Evolutionary conservation across 164 flowering plant genomes (phyloP).

Genomic region (Stephania cephalantha): DNA sequence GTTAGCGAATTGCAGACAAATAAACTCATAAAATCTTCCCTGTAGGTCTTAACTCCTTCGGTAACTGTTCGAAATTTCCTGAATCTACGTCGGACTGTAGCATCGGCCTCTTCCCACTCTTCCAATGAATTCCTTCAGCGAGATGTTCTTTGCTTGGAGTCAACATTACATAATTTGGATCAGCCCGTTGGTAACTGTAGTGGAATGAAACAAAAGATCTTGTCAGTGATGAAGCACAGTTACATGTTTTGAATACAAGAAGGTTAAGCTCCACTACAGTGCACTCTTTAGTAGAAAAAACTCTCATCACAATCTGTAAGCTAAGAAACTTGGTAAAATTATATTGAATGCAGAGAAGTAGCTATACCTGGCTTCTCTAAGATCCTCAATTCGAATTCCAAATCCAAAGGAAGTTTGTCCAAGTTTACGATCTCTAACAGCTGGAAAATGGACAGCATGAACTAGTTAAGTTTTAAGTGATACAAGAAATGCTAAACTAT

Average conservation of each 20-base stretch:
- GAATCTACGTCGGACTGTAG: conserved; percentile 59
- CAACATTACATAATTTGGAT: conserved; percentile 87
- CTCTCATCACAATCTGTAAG: neutral
- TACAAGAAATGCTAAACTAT: neutral
- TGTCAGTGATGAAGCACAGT: neutral
- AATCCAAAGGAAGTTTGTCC: conserved; percentile 62
- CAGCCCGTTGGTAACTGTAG: conserved; percentile 84
- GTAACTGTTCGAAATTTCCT: conserved; percentile 56
- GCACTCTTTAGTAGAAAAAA: neutral
- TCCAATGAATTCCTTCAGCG: conserved; percentile 63
- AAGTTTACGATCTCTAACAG: conserved; percentile 55
- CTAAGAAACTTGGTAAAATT: neutral
- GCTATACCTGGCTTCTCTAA: conserved; percentile 82
- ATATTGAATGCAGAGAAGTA: neutral
- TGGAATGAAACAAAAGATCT: neutral
- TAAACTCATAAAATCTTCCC: conserved; percentile 47
- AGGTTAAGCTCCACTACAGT: neutral
- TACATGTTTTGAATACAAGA: neutral
- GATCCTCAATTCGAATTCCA: conserved; percentile 69
- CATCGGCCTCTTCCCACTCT: conserved; percentile 62
- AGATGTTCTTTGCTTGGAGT: conserved; percentile 90
- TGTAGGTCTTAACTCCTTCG: conserved; percentile 71
- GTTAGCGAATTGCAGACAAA: neutral
- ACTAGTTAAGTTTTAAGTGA: neutral
- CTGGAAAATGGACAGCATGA: conserved; percentile 33